Base-by-base conservation (phyloP, 192 early-diverging fungal species). In the Powellomyces hirtus region DNA sequence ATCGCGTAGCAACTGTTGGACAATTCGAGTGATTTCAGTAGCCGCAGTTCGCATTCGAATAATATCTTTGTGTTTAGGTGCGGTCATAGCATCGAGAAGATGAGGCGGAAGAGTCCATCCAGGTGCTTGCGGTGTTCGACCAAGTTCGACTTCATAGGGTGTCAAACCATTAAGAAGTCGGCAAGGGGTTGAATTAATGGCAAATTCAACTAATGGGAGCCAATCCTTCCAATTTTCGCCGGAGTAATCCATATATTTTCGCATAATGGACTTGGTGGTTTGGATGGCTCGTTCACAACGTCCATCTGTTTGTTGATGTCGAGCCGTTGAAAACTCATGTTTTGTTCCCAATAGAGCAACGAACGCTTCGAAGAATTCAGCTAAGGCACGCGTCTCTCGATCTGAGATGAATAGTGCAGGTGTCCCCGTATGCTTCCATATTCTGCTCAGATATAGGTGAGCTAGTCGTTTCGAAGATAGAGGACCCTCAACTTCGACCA, bases 221-320 rank as follows among this genome's bases (percentile, higher is more conserved):
- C 52, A 30, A 13, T 56, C 51, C 4, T 56, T 52, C 64, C 64
- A 66, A 30, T 52, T 66, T 3, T 55, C n/a, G 49, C 64, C 64
- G 26, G 31, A 33, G 33, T 24, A 55, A 1, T 11, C 11, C 7
- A 66, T 18, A 38, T 66, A 66, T 20, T 27, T 27, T 36, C 56
- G 52, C 38, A 68, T 8, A 10, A 55, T 68, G 8, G 8, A 26
- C 56, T 68, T 68, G 34, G 59, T 30, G 1, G 56, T 45, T 30
- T 59, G 30, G n/a, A 68, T 68, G 22, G 34, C 30, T 10, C 38
- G 20, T 33, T 68, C 38, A 18, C 20, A 27, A 30, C 59, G 37
- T 1, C 57, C 66, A 31, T 68, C 66, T 4, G 66, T 68, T 56
- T 68, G 66, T 68, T 68, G 66, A 58, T 68, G 66, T 14, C 38